phyloP scores from a whole-genome alignment of 495 filamentous ascomycete species.

The Cudoniella acicularis region DNA sequence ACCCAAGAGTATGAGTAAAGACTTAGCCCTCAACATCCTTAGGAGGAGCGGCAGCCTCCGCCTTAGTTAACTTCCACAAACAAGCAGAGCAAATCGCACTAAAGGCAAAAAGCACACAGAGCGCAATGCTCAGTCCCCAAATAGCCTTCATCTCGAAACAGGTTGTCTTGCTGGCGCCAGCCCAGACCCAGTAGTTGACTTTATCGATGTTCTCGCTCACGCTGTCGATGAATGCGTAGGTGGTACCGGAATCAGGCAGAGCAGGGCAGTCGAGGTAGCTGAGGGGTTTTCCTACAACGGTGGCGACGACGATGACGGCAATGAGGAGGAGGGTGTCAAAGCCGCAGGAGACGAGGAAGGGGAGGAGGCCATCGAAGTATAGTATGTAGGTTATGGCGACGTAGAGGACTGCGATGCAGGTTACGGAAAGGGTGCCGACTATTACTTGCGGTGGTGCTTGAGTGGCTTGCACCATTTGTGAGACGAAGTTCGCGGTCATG shows the following conservation, averaged over 20 bases:
- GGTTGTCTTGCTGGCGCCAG: conserved; percentile 61
- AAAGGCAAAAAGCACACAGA: conserved; percentile 74
- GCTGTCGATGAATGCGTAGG: conserved; percentile 30
- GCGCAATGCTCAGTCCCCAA: conserved; percentile 83
- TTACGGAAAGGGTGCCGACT: conserved; percentile 71
- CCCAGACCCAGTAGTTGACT: conserved; percentile 56
- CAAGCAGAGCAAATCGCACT: conserved; percentile 33
- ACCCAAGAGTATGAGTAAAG: too few species aligned
- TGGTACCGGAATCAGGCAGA: conserved; percentile 27
- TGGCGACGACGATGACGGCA: conserved; percentile 65
- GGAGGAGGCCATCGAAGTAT: conserved; percentile 70
- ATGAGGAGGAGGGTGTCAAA: conserved; percentile 66
- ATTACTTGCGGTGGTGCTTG: conserved; percentile 65
- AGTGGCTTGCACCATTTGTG: conserved; percentile 62
- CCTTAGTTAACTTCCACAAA: conserved; percentile 19
- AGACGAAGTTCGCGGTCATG: conserved; percentile 77
- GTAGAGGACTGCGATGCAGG: conserved; percentile 74
- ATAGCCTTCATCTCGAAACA: conserved; percentile 85
- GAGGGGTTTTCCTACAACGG: conserved; percentile 75
- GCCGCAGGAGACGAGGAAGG: conserved; percentile 62
- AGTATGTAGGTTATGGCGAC: conserved; percentile 70
- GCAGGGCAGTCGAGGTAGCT: conserved; percentile 69
- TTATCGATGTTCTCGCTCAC: conserved; percentile 38
- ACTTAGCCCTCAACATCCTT: conserved; percentile 32
- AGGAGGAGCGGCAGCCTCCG: conserved; percentile 5